Evolutionary conservation across 164 flowering plant genomes (phyloP).

Genomic region (Berberis thunbergii): DNA sequence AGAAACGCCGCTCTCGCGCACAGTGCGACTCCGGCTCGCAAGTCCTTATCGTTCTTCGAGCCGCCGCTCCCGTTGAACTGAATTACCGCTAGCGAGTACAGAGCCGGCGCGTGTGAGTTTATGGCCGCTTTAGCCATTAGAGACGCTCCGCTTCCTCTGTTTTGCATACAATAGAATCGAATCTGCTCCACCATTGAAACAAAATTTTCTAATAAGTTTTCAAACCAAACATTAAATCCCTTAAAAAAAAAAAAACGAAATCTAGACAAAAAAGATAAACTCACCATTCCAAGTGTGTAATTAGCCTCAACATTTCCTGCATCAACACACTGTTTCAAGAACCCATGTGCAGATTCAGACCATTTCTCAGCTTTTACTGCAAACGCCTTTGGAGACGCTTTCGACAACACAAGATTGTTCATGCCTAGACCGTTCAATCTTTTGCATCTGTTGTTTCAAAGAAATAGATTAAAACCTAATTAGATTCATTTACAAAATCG

Average conservation of each 20-base stretch:
- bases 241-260: neutral
- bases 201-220: neutral
- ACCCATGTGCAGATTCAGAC: constrained; percentile 70
- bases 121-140: constrained; percentile 85
- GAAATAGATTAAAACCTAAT: neutral
- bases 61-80: constrained; percentile 91
- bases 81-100: constrained; percentile 75
- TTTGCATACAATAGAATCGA: constrained; percentile 62
- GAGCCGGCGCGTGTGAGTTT: constrained; percentile 51
- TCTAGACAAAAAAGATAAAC: constrained; percentile 8
- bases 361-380: constrained; percentile 45
- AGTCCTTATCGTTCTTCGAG: constrained; percentile 53
- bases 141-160: constrained; percentile 58
- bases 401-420: constrained; percentile 43
- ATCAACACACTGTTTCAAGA: constrained; percentile 51
- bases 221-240: too few relatives aligned
- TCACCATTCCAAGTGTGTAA: constrained; percentile 77
- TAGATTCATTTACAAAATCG: neutral
- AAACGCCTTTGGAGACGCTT: constrained; percentile 36
- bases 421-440: constrained; percentile 49
- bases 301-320: constrained; percentile 81
- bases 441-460: constrained; percentile 47
- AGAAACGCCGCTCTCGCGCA: constrained; percentile 67
- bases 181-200: constrained; percentile 32
- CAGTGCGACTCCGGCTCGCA: constrained; percentile 64